Conservation (phyloP, 2,329 filamentous ascomycete species). For the Colletotrichum lentis region DNA sequence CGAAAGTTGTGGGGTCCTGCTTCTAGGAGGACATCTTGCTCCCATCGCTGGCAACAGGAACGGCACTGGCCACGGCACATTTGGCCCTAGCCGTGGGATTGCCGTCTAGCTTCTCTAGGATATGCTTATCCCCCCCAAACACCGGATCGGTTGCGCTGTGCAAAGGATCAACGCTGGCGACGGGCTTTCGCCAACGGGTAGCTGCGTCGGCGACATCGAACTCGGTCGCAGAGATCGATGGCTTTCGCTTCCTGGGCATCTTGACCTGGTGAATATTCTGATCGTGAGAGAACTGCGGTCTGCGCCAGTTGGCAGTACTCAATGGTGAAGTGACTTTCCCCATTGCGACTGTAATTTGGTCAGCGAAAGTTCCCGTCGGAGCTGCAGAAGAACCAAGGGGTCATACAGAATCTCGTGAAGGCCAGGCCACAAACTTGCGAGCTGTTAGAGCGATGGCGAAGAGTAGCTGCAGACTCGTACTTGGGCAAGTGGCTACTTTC, state of each 20-base stretch:
- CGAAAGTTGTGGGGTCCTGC: conserved; percentile 13
- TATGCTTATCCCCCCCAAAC: background rate
- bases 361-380: background rate
- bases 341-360: background rate
- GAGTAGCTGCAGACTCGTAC: background rate
- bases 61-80: background rate
- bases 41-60: background rate
- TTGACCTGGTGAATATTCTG: background rate
- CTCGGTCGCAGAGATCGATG: conserved; percentile 3
- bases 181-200: conserved; percentile 20
- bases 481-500: background rate
- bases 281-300: background rate
- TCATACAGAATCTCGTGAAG: background rate
- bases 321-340: conserved; percentile 17
- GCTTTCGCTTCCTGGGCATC: conserved; percentile 9
- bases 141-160: conserved; percentile 6
- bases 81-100: background rate
- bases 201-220: conserved; percentile 19
- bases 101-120: background rate
- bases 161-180: conserved; percentile 13
- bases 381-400: background rate
- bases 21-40: conserved; percentile 13
- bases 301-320: conserved; percentile 26
- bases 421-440: background rate
- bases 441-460: background rate